Evolutionary conservation across 2,329 filamentous ascomycete species (phyloP).

Genomic region (Orbilia ellipsospora): DNA sequence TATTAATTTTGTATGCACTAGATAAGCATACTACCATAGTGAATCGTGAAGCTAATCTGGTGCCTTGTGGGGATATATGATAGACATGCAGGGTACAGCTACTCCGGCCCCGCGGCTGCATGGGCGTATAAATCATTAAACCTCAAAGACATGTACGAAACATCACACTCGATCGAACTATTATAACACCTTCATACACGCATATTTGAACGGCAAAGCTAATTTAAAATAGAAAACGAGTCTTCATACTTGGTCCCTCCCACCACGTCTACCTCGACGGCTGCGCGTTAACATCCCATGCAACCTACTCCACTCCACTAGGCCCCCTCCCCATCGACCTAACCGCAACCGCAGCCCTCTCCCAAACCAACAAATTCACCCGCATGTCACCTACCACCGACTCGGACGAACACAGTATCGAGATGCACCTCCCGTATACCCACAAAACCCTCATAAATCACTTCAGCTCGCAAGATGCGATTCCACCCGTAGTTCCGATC

Average conservation of each 20-base stretch:
- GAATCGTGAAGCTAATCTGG: too few species aligned
- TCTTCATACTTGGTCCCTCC: conserved; percentile 93
- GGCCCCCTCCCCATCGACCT: conserved; percentile 76
- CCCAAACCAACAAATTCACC: conserved; percentile 69
- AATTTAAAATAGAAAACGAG: conserved; percentile 72
- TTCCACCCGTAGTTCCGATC: conserved; percentile 79
- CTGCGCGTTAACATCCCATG: conserved; percentile 79
- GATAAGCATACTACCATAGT: neutral
- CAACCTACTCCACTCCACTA: conserved; percentile 77
- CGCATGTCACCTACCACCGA: conserved; percentile 76
- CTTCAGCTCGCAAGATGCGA: conserved; percentile 60
- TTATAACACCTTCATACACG: conserved; percentile 14
- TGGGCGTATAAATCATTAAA: conserved; percentile 94
- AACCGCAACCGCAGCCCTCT: conserved; percentile 64
- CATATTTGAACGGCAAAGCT: conserved; percentile 9
- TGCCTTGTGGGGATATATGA: neutral
- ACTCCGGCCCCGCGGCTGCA: conserved; percentile 89
- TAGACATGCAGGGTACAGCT: conserved; percentile 92
- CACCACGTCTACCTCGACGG: conserved; percentile 84
- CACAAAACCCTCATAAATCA: conserved; percentile 76
- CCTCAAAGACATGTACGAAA: conserved; percentile 73
- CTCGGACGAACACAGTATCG: conserved; percentile 87
- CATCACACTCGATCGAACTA: conserved; percentile 3
- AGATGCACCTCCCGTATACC: conserved; percentile 96
- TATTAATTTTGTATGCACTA: conserved; percentile 59